Percentiles rank a stretch among this genome's conserved stretches.
phyloP scores from a whole-genome alignment of 2,329 filamentous ascomycete genomes.

The Talaromyces marneffei region DNA sequence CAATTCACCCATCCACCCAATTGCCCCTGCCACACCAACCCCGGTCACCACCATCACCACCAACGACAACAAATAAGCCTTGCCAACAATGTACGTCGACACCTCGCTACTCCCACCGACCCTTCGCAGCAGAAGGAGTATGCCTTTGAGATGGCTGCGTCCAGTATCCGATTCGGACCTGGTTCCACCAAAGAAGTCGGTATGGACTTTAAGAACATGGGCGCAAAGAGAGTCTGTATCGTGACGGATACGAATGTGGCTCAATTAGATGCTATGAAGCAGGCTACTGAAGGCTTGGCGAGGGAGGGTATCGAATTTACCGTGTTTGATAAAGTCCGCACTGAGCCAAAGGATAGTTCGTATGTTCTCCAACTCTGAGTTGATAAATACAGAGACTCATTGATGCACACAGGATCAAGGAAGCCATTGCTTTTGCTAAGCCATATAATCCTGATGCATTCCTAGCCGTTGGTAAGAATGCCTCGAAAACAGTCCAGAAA shows the following conservation, averaged over 20 bases:
- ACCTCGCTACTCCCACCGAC: slow-evolving; percentile 72
- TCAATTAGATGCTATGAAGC: slow-evolving; percentile 81
- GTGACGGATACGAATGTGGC: slow-evolving; percentile 82
- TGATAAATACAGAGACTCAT: not conserved
- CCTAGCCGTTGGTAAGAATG: slow-evolving; percentile 66
- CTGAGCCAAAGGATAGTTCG: slow-evolving; percentile 95
- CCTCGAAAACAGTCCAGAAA: not conserved
- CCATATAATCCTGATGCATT: slow-evolving; percentile 80
- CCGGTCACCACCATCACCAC: slow-evolving; percentile 68
- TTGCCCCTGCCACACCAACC: slow-evolving; percentile 91
- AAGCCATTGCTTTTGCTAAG: slow-evolving; percentile 82
- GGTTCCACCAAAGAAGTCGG: slow-evolving; percentile 93
- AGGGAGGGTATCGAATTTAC: slow-evolving; percentile 73
- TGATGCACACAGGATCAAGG: slow-evolving; percentile 59
- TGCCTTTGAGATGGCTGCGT: slow-evolving; percentile 97
- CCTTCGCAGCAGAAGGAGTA: slow-evolving; percentile 78
- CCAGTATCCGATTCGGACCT: slow-evolving; percentile 86
- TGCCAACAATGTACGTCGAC: slow-evolving; percentile 51
- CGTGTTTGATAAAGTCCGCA: slow-evolving; percentile 71
- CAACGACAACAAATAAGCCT: slow-evolving; percentile 39
- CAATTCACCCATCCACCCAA: slow-evolving; percentile 82
- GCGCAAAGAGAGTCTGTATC: slow-evolving; percentile 78
- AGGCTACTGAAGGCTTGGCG: slow-evolving; percentile 73
- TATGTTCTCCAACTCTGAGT: slow-evolving; percentile 39
- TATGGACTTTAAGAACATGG: slow-evolving; percentile 94